Evolutionary conservation across 2,329 filamentous ascomycete species (phyloP).

Genomic region (Aulographum hederae): DNA sequence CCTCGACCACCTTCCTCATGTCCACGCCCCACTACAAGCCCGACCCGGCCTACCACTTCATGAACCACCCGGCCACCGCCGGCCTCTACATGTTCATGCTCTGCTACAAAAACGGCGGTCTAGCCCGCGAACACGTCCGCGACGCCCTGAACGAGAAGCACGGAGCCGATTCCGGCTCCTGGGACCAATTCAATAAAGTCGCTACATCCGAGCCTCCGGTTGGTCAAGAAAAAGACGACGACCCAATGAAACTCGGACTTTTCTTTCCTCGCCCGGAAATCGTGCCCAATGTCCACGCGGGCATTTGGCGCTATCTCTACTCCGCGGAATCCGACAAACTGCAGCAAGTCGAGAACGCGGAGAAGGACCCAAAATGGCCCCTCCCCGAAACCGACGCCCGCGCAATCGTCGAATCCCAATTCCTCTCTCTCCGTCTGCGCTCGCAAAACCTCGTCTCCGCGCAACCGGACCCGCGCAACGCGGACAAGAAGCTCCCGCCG

Average conservation of each 20-base stretch:
- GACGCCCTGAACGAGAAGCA: constrained; percentile 48
- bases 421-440: constrained; percentile 75
- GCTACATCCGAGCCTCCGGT: constrained; percentile 53
- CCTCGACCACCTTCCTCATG: constrained; percentile 95
- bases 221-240: constrained; percentile 33
- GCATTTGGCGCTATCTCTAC: constrained; percentile 70
- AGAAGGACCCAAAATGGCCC: constrained; percentile 36
- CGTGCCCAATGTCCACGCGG: constrained; percentile 73
- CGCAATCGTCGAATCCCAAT: constrained; percentile 83
- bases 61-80: constrained; percentile 85
- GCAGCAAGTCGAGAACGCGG: constrained; percentile 9
- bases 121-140: constrained; percentile 78
- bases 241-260: constrained; percentile 68
- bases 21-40: constrained; percentile 82
- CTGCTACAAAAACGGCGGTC: constrained; percentile 95
- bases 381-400: constrained; percentile 52
- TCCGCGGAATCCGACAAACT: constrained; percentile 27
- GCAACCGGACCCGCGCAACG: constrained; percentile 13
- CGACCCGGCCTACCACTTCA: constrained; percentile 86
- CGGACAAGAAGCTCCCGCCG: constrained; percentile 43
- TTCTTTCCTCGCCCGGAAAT: constrained; percentile 94
- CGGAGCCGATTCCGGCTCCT: constrained; percentile 22
- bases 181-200: constrained; percentile 64
- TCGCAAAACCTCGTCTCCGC: constrained; percentile 52
- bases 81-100: constrained; percentile 99